Evolutionary conservation across 2,329 filamentous ascomycete species (phyloP).

Genomic region (Xylariomycetidae sp.): DNA sequence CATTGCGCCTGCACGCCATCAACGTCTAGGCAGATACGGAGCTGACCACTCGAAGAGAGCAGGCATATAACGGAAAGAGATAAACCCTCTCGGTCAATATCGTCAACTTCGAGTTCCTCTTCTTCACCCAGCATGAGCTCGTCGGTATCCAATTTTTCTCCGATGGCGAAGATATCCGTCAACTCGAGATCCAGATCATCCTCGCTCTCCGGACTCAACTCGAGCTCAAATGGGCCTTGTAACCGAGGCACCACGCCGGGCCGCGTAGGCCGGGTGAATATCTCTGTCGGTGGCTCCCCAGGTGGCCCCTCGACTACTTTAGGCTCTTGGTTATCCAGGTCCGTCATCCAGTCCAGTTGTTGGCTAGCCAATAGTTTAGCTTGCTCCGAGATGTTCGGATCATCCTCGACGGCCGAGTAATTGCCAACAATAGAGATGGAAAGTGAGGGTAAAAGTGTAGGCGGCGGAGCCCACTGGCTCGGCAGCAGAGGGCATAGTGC

Average conservation of each 20-base stretch:
- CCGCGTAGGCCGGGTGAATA: constrained; percentile 50
- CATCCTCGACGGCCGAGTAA: constrained; percentile 55
- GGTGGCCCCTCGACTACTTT: constrained; percentile 43
- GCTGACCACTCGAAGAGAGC: constrained; percentile 53
- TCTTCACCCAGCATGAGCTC: constrained; percentile 61
- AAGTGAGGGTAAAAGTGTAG: constrained; percentile 72
- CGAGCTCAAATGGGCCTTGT: constrained; percentile 56
- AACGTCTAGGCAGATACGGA: constrained; percentile 56
- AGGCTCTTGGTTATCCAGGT: constrained; percentile 58
- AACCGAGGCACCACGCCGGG: constrained; percentile 54
- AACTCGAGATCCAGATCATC: constrained; percentile 51
- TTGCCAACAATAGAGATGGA: constrained; percentile 78
- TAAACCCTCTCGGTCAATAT: constrained; percentile 51
- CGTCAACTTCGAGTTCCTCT: constrained; percentile 52
- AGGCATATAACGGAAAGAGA: constrained; percentile 56
- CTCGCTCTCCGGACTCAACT: constrained; percentile 46
- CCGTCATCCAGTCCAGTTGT: constrained; percentile 62
- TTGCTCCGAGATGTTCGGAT: constrained; percentile 44
- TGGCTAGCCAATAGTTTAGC: constrained; percentile 55
- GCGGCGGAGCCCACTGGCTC: constrained; percentile 73
- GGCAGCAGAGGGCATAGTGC: constrained; percentile 87
- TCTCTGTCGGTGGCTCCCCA: constrained; percentile 45
- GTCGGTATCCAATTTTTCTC: constrained; percentile 53
- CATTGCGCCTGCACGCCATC: constrained; percentile 61
- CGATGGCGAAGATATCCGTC: constrained; percentile 58